These are phyloP conservation scores for Fusarium buharicum DNA, from an alignment of 2,329 filamentous ascomycete genomes.

Conservation along the genomic window DNA sequence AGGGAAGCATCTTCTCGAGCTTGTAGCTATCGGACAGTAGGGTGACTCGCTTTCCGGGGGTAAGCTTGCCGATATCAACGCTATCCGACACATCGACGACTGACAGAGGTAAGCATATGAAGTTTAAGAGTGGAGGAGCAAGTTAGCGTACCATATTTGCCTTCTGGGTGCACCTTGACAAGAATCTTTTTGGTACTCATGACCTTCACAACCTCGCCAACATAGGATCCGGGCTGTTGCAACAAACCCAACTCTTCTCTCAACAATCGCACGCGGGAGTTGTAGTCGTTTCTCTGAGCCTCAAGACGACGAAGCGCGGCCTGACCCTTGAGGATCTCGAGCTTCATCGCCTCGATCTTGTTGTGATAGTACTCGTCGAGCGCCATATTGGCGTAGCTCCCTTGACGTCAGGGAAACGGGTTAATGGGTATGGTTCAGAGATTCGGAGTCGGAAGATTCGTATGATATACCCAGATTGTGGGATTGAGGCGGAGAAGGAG, in stretches of 20 bases:
- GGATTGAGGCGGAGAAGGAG: constrained; percentile 13
- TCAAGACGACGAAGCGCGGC: constrained; percentile 93
- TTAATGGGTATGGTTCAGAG: constrained; percentile 11
- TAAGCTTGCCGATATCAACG: constrained; percentile 95
- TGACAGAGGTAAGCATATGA: constrained; percentile 51
- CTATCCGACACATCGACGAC: constrained; percentile 96
- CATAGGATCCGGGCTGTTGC: constrained; percentile 97
- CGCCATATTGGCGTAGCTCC: constrained; percentile 76
- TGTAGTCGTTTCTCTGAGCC: constrained; percentile 99
- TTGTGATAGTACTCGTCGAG: constrained; percentile 99
- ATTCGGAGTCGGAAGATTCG: not conserved
- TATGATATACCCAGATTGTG: constrained; percentile 5
- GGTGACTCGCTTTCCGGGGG: constrained; percentile 95
- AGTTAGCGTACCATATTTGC: constrained; percentile 88
- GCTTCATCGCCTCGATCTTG: constrained; percentile 99
- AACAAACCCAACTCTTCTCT: constrained; percentile 94
- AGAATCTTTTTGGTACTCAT: constrained; percentile 99
- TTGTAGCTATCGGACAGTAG: constrained; percentile 98
- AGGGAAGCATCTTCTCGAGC: constrained; percentile 97
- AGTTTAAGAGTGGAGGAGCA: not conserved
- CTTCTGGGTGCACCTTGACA: constrained; percentile 98
- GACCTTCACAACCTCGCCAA: constrained; percentile 99
- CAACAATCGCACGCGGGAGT: constrained; percentile 93
- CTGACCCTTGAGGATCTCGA: constrained; percentile 99
- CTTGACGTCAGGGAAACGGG: constrained; percentile 34